phyloP scores from a whole-genome alignment of 495 filamentous ascomycete species.

The Aspergillus mulundensis region DNA sequence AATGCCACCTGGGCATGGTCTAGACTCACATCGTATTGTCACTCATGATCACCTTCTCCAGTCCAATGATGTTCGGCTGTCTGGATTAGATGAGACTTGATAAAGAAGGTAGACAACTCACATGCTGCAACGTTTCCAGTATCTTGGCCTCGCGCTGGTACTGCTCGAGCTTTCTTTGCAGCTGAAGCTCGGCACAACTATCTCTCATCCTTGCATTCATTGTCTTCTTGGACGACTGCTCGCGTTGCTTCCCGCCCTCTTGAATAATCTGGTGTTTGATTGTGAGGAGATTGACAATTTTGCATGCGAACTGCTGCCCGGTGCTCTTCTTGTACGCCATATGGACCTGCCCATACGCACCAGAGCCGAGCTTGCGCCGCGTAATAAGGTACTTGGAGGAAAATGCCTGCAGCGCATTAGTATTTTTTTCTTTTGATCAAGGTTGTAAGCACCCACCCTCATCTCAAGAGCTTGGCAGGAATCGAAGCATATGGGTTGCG shows the following conservation, averaged over 20 bases:
- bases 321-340: constrained; percentile 39
- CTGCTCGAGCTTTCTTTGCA: constrained; percentile 11
- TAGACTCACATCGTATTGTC: constrained; percentile 47
- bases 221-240: constrained; percentile 1
- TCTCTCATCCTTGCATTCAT: neutral
- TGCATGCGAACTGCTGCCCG: constrained; percentile 50
- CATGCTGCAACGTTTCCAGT: constrained; percentile 56
- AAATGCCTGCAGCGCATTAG: constrained; percentile 36
- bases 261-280: constrained; percentile 3
- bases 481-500: constrained; percentile 14
- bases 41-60: constrained; percentile 51
- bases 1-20: too few species aligned
- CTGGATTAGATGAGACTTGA: constrained; percentile 1
- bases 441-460: constrained; percentile 19
- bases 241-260: constrained; percentile 1
- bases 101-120: constrained; percentile 26
- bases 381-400: constrained; percentile 44
- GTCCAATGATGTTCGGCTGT: constrained; percentile 59
- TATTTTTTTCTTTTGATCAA: neutral
- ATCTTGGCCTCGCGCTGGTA: constrained; percentile 49
- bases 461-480: constrained; percentile 25
- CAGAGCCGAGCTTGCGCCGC: constrained; percentile 45
- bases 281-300: constrained; percentile 41
- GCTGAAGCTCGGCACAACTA: neutral
- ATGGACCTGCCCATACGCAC: constrained; percentile 45